A percentile compares a stretch with the other conserved stretches of the same genome.
Evolutionary conservation across 108 stramenopile species (phyloP).

Genomic region (Cyclotella atomus): DNA sequence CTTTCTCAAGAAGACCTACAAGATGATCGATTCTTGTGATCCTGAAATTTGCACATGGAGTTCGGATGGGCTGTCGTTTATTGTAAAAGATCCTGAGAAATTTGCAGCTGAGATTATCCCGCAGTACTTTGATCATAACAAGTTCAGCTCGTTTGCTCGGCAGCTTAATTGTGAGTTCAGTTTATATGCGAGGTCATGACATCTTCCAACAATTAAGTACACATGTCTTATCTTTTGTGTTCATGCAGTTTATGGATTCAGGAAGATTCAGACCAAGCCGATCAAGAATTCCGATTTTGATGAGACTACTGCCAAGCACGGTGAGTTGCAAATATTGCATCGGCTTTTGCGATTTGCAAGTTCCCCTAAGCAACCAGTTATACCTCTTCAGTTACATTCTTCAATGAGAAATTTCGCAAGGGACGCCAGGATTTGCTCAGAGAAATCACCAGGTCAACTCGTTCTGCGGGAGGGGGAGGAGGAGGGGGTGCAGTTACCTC

Average conservation of each 20-base stretch:
- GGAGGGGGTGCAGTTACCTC: constrained; percentile 24
- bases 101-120: constrained; percentile 65
- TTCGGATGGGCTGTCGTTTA: constrained; percentile 82
- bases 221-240: background rate
- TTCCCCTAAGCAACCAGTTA: background rate
- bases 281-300: constrained; percentile 86
- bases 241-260: constrained; percentile 66
- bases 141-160: constrained; percentile 47
- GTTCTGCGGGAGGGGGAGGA: too few relatives aligned
- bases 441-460: constrained; percentile 84
- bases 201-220: too few relatives aligned
- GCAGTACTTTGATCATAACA: constrained; percentile 92
- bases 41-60: constrained; percentile 77
- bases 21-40: constrained; percentile 86
- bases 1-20: constrained; percentile 88
- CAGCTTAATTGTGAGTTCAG: constrained; percentile 59
- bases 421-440: constrained; percentile 79
- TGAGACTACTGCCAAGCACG: constrained; percentile 74
- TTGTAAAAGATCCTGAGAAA: constrained; percentile 77
- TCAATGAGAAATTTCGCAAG: constrained; percentile 87
- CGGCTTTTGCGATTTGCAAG: background rate
- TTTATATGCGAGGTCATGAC: too few relatives aligned
- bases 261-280: constrained; percentile 90
- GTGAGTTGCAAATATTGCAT: background rate
- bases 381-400: constrained; percentile 71